Percentiles rank a stretch among this genome's conserved stretches.
These are phyloP conservation scores for Wolfiporia cocos DNA, from an alignment of 1,284 basidiomycete species.

Conservation along the genomic window DNA sequence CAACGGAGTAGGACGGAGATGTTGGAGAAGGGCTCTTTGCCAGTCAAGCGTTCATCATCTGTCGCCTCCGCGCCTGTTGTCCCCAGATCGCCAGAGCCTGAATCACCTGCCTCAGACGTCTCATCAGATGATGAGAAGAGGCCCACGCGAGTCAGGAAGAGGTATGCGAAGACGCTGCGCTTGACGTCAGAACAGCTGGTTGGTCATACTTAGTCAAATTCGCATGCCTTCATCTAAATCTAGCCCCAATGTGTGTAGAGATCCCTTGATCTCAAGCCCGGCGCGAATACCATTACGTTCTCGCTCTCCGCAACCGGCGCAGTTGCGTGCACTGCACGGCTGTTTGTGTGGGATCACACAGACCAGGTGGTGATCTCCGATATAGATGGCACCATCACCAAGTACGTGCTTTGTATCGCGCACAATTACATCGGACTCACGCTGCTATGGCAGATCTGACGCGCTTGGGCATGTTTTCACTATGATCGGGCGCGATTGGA, in stretches of 20 bases:
- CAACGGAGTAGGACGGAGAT: neutral
- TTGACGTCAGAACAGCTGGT: slow-evolving; percentile 81
- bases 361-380: slow-evolving; percentile 94
- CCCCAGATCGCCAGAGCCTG: slow-evolving; percentile 1
- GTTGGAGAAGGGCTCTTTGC: neutral
- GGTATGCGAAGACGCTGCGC: slow-evolving; percentile 91
- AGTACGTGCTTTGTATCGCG: slow-evolving; percentile 45
- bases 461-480: slow-evolving; percentile 97
- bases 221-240: neutral
- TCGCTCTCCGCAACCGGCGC: slow-evolving; percentile 88
- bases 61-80: slow-evolving; percentile 11
- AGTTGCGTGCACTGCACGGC: slow-evolving; percentile 85
- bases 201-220: slow-evolving; percentile 25
- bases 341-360: slow-evolving; percentile 93
- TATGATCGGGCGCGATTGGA: slow-evolving; percentile 99
- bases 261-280: slow-evolving; percentile 81
- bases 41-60: slow-evolving; percentile 12
- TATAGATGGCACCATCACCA: slow-evolving; percentile 99
- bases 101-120: neutral
- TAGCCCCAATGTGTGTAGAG: slow-evolving; percentile 44
- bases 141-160: slow-evolving; percentile 31
- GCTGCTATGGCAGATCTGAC: slow-evolving; percentile 66
- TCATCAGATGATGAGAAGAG: slow-evolving; percentile 13
- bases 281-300: slow-evolving; percentile 92
- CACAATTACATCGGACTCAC: neutral